phyloP scores from a whole-genome alignment of 208 protist genomes.

The Trypanosoma cruzi region DNA sequence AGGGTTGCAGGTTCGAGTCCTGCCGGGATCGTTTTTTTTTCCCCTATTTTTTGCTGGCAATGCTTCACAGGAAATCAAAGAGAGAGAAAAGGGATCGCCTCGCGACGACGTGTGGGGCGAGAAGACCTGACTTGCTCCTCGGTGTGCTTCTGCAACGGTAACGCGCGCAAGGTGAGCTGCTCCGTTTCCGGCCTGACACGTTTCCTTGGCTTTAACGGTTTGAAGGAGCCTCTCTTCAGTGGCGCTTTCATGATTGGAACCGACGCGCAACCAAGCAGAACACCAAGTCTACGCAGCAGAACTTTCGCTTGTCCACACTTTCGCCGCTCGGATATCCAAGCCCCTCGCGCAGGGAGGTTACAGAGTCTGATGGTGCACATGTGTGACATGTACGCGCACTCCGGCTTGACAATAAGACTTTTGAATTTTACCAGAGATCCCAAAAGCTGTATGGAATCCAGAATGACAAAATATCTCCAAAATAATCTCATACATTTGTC shows the following conservation, averaged over 20 bases:
- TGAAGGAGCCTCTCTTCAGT: slow-evolving; percentile 55
- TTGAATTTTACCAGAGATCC: too few relatives aligned
- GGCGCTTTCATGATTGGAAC: slow-evolving; percentile 25
- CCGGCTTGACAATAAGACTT: not conserved
- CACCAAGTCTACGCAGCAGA: slow-evolving; percentile 87
- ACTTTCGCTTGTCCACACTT: slow-evolving; percentile 70
- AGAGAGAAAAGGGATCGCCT: not conserved
- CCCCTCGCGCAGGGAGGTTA: slow-evolving; percentile 60
- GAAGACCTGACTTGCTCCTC: slow-evolving; percentile 72
- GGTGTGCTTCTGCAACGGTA: slow-evolving; percentile 88
- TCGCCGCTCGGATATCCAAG: slow-evolving; percentile 38
- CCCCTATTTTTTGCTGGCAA: not conserved
- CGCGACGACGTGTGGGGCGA: slow-evolving; percentile 32
- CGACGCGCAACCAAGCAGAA: slow-evolving; percentile 89
- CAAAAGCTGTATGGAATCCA: too few relatives aligned
- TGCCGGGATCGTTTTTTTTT: slow-evolving; percentile 54
- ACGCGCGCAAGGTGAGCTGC: slow-evolving; percentile 84
- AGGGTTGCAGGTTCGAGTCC: slow-evolving; percentile 76
- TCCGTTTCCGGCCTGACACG: slow-evolving; percentile 90
- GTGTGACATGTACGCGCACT: too few relatives aligned
- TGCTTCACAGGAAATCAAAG: not conserved
- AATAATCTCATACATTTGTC: too few relatives aligned
- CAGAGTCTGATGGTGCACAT: too few relatives aligned
- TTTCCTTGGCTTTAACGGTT: slow-evolving; percentile 73
- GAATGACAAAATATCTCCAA: too few relatives aligned